phyloP scores from a whole-genome alignment of 805 yeast genomes.

The Metschnikowia reukaufii region DNA sequence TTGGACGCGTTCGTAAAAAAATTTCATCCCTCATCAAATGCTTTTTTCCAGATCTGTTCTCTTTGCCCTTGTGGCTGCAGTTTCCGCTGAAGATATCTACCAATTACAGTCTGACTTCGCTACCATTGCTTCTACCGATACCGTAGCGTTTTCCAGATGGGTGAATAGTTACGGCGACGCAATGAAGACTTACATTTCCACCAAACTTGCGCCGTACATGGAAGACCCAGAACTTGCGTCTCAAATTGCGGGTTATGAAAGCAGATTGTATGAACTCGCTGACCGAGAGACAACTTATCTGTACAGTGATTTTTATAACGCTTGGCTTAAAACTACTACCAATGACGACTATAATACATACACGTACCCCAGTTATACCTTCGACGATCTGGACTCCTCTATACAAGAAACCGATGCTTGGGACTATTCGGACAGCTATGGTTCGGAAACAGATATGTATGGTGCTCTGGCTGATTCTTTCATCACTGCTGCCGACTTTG shows the following conservation, averaged over 20 bases:
- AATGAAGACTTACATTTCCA: conserved; percentile 2
- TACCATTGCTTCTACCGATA: conserved; percentile 4
- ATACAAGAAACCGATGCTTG: background rate
- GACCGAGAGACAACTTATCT: conserved; percentile 1
- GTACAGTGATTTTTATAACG: conserved; percentile 3
- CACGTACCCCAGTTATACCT: too few relatives aligned
- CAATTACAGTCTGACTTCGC: background rate
- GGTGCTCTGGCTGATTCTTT: background rate
- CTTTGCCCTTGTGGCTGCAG: background rate
- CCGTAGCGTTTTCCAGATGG: conserved; percentile 6
- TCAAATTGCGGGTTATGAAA: background rate
- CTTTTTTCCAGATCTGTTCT: background rate
- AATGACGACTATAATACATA: too few relatives aligned
- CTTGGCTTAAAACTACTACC: background rate
- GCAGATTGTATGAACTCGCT: background rate
- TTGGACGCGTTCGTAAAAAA: background rate
- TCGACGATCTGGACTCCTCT: background rate
- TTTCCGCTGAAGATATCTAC: conserved; percentile 1
- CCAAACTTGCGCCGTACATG: background rate
- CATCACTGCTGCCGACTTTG: background rate
- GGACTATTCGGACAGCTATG: background rate
- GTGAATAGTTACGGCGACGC: conserved; percentile 3
- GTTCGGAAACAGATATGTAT: background rate
- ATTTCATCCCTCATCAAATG: background rate
- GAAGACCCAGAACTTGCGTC: background rate